phyloP scores from a whole-genome alignment of 208 protist genomes.

The Phytomonas francai region DNA sequence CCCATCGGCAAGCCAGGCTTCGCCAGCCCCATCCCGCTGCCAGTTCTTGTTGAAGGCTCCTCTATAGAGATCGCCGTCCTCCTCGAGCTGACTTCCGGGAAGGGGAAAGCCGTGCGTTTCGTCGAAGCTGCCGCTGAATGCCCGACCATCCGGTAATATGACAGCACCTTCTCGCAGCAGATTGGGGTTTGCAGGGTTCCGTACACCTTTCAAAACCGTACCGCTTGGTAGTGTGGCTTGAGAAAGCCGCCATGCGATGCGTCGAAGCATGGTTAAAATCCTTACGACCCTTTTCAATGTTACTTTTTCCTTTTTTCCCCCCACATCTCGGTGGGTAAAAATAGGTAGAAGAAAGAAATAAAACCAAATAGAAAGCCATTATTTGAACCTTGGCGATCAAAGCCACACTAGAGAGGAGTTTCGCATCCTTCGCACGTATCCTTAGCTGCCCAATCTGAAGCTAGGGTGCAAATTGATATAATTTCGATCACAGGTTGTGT shows the following conservation, averaged over 20 bases:
- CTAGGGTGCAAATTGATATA: too few relatives aligned
- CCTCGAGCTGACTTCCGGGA: conserved; percentile 66
- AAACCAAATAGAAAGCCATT: too few relatives aligned
- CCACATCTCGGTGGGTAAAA: too few relatives aligned
- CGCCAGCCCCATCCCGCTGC: conserved; percentile 79
- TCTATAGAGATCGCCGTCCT: conserved; percentile 86
- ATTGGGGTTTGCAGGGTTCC: conserved; percentile 40
- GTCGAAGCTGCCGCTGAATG: conserved; percentile 74
- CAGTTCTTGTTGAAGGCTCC: conserved; percentile 78
- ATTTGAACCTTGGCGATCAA: too few relatives aligned
- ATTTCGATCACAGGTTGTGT: too few relatives aligned
- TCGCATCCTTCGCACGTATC: too few relatives aligned
- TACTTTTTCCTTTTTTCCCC: too few relatives aligned
- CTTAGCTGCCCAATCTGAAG: too few relatives aligned
- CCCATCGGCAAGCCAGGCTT: conserved; percentile 84
- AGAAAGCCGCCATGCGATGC: conserved; percentile 18
- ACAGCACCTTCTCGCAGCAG: conserved; percentile 55
- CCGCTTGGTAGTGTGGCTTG: conserved; percentile 54
- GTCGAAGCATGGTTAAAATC: conserved; percentile 13
- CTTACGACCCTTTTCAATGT: too few relatives aligned
- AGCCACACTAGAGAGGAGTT: too few relatives aligned
- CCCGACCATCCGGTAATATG: conserved; percentile 67
- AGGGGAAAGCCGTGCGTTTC: conserved; percentile 47
- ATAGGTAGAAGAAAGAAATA: too few relatives aligned
- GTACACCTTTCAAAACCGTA: conserved; percentile 54